These are phyloP conservation scores for Lolium perenne DNA, from an alignment of 176 grass and related monocot genomes.

Conservation along the genomic window DNA sequence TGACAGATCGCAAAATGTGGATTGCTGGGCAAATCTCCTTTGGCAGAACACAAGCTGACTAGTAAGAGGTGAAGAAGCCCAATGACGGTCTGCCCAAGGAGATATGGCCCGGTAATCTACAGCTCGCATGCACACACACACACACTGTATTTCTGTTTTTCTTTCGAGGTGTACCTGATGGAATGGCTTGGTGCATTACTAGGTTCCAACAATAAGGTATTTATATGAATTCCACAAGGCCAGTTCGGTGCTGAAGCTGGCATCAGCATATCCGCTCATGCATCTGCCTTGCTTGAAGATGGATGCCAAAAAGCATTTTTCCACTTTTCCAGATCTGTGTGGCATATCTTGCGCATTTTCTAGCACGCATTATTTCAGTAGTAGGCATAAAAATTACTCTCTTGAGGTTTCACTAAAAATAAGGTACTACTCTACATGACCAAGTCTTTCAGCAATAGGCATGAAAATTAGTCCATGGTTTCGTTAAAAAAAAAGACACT, in stretches of 20 bases:
- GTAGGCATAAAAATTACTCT: neutral
- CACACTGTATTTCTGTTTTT: neutral
- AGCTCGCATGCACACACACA: slow-evolving; percentile 27
- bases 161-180: slow-evolving; percentile 6
- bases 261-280: slow-evolving; percentile 48
- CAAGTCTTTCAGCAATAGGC: neutral
- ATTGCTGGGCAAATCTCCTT: slow-evolving; percentile 86
- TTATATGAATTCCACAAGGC: slow-evolving; percentile 44
- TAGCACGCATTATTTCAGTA: slow-evolving; percentile 26
- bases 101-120: slow-evolving; percentile 54
- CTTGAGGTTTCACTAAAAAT: neutral
- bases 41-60: slow-evolving; percentile 46
- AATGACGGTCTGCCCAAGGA: slow-evolving; percentile 58
- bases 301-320: slow-evolving; percentile 32
- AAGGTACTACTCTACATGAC: neutral
- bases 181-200: slow-evolving; percentile 39
- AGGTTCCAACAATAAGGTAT: slow-evolving; percentile 34
- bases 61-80: neutral
- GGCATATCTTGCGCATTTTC: slow-evolving; percentile 25
- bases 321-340: slow-evolving; percentile 6
- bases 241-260: slow-evolving; percentile 14
- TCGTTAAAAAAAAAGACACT: neutral
- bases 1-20: slow-evolving; percentile 38
- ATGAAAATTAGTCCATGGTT: neutral
- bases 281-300: slow-evolving; percentile 37